phyloP scores from a whole-genome alignment of 2,329 filamentous ascomycete genomes.

The Lizonia empirigonia region DNA sequence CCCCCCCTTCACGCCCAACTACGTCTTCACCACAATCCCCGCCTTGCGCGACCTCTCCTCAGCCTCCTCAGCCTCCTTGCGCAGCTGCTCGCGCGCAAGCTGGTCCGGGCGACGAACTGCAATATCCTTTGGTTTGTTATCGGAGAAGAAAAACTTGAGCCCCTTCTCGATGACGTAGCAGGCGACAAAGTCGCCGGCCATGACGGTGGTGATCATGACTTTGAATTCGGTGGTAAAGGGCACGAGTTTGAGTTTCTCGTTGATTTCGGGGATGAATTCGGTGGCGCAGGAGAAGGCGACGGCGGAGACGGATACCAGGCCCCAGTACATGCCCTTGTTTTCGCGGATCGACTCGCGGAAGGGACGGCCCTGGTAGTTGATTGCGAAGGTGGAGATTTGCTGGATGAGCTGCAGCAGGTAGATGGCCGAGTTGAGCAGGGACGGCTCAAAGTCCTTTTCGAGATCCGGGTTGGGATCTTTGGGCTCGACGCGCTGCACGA shows the following conservation, averaged over 20 bases:
- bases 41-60: slow-evolving; percentile 45
- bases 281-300: slow-evolving; percentile 95
- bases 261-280: slow-evolving; percentile 94
- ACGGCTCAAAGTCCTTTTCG: slow-evolving; percentile 92
- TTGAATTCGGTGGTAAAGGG: slow-evolving; percentile 91
- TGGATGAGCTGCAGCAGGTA: slow-evolving; percentile 98
- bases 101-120: slow-evolving; percentile 86
- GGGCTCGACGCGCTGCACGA: slow-evolving; percentile 83
- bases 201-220: slow-evolving; percentile 77
- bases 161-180: slow-evolving; percentile 88
- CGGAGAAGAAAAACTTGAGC: slow-evolving; percentile 84
- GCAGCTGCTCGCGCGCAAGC: slow-evolving; percentile 72
- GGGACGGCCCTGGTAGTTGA: slow-evolving; percentile 98
- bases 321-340: slow-evolving; percentile 98
- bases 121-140: slow-evolving; percentile 93
- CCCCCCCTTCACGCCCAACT: too few species aligned
- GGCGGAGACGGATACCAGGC: slow-evolving; percentile 84
- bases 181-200: slow-evolving; percentile 84
- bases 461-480: slow-evolving; percentile 75
- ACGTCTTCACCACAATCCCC: slow-evolving; percentile 37
- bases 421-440: slow-evolving; percentile 92
- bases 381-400: slow-evolving; percentile 97
- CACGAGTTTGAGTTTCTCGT: slow-evolving; percentile 89
- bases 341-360: slow-evolving; percentile 96
- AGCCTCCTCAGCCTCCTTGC: slow-evolving; percentile 65